Base-by-base conservation (phyloP, 371 early-diverging fungal genomes). In the Mortierella polycephala region DNA sequence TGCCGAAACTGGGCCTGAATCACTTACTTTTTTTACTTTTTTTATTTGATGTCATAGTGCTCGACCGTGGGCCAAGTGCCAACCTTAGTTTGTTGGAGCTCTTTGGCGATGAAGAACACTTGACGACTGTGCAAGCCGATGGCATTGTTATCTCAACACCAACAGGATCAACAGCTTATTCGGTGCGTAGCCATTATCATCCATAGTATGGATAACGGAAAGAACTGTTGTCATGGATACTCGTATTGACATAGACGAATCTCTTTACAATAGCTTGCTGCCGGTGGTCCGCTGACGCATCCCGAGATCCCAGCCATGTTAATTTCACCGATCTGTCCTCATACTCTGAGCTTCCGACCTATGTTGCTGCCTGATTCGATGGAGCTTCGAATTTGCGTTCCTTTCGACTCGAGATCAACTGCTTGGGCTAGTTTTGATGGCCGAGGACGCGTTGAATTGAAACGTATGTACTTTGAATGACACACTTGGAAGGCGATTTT, bases 161-260 rank as follows among this genome's bases (percentile, higher is more conserved):
- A 0, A 98, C 98, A 0, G 98, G 98, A 12, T 95, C 95, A 0
- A 98, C 98, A 0, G 98, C 98, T 0, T 98, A 98, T 76, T 94
- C 94, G 30, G 88, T 92, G 80, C 87, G 86, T 39, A 79, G 52
- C 37, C 55, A 57, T 23, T 60, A 42, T 30, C 30, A 30, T 30
- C 30, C 4, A 4, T 30, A 30, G 4, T 30, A 30, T 30, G 30
- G 1, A 30, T 1, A 30, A 4, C 30, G 30, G 4, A 30, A 30
- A 30, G 30, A 30, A 4, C 41, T 45, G 30, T 57, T 53, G 18
- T 81, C 83, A 69, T 82, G 84, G 14, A 61, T 84, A 45, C 82
- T 81, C 44, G 61, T 87, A 14, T 46, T 42, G 9, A 16, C 40
- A 21, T 40, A 46, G 37, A 13, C 13, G 46, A 37, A 47, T 60